phyloP scores from a whole-genome alignment of 371 early-diverging fungal species.

The Mortierella sp. region DNA sequence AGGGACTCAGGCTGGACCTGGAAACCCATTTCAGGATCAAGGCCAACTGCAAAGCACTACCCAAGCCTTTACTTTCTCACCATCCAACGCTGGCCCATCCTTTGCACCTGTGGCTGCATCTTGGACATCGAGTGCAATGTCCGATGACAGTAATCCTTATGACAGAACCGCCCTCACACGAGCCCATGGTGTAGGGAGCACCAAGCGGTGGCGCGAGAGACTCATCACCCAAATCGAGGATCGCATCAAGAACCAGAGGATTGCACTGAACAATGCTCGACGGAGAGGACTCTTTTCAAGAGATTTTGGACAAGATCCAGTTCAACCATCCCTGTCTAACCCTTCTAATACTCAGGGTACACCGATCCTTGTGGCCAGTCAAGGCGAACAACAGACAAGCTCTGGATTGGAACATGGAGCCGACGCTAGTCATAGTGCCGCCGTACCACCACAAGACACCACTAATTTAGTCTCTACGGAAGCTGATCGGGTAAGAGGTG shows the following conservation, averaged over 20 bases:
- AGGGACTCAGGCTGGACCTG: too few relatives aligned
- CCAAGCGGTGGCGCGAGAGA: constrained; percentile 40
- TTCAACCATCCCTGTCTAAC: too few relatives aligned
- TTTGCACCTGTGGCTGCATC: too few relatives aligned
- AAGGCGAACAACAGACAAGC: not conserved
- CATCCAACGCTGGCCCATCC: too few relatives aligned
- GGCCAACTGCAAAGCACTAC: too few relatives aligned
- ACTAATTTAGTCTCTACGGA: too few relatives aligned
- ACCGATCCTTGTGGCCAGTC: not conserved
- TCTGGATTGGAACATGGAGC: not conserved
- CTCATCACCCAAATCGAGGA: constrained; percentile 39
- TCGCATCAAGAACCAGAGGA: constrained; percentile 37
- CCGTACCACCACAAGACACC: too few relatives aligned
- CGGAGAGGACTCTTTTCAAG: constrained; percentile 16
- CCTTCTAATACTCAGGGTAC: too few relatives aligned
- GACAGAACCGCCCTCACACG: constrained; percentile 28
- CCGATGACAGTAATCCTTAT: not conserved
- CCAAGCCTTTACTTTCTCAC: too few relatives aligned
- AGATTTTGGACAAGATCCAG: not conserved
- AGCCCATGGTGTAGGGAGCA: constrained; percentile 34
- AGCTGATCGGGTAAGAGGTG: too few relatives aligned
- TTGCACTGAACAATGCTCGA: constrained; percentile 35
- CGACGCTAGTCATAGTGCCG: not conserved
- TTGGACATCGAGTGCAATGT: too few relatives aligned
- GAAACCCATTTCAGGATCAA: too few relatives aligned